Conservation (phyloP, 257 asterid genomes). For the Solanum infundibuliforme region DNA sequence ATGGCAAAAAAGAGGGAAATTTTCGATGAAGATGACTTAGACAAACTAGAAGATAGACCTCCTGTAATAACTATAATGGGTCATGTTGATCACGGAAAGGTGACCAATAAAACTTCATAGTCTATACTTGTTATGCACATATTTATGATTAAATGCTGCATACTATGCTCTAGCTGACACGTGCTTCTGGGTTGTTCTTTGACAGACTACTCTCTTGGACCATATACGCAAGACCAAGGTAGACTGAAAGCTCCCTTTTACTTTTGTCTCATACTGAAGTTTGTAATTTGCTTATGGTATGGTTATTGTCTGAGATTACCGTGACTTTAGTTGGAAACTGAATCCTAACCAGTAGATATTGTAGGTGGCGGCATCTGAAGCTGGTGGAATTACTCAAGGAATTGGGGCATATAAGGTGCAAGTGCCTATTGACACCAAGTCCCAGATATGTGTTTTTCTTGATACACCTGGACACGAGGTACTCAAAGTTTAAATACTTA, state of each 20-base stretch:
- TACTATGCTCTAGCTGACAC: slow-evolving; percentile 12
- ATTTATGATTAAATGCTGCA: background rate
- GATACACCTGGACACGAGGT: slow-evolving; percentile 99
- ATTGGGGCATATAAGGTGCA: slow-evolving; percentile 96
- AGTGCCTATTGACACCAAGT: slow-evolving; percentile 79
- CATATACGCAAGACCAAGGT: slow-evolving; percentile 86
- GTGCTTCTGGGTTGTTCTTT: slow-evolving; percentile 11
- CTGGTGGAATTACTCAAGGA: slow-evolving; percentile 98
- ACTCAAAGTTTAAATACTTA: background rate
- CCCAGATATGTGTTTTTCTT: slow-evolving; percentile 82
- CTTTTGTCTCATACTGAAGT: background rate
- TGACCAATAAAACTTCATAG: slow-evolving; percentile 9
- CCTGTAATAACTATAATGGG: slow-evolving; percentile 98
- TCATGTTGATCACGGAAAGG: slow-evolving; percentile 99
- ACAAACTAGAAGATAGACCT: slow-evolving; percentile 76
- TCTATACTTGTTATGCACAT: background rate
- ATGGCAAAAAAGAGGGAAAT: slow-evolving; percentile 90
- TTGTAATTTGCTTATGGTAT: background rate
- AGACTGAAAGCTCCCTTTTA: background rate
- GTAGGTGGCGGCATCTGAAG: slow-evolving; percentile 94
- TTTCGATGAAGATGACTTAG: slow-evolving; percentile 79
- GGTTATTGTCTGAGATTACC: background rate
- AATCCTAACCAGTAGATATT: slow-evolving; percentile 10
- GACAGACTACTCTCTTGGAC: slow-evolving; percentile 94
- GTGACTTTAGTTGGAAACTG: slow-evolving; percentile 14